Evolutionary conservation across 768 basidiomycete species (phyloP), one percentile per base, ranked within the genome.

Genomic region (Collybiopsis confluens): DNA sequence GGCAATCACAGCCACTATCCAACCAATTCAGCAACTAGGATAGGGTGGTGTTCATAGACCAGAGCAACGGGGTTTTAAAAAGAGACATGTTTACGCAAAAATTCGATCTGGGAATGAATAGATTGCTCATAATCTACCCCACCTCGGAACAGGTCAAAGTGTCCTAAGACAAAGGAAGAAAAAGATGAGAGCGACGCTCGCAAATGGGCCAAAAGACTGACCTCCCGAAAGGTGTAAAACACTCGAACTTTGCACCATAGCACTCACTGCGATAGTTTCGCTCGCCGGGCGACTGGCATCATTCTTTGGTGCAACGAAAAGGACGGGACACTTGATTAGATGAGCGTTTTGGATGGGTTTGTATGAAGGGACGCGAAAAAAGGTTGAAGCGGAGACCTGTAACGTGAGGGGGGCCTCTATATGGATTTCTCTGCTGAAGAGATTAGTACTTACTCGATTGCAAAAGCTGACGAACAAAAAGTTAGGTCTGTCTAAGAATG

Each of bases 321-420:
- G 53, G 30, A 65, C 46, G 4, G 64, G 62, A 24, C 58, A 55
- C 7, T 38, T 48, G 47, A 66, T 65, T 33, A 38, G 48, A 33
- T 56, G 52, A 15, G 59, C 54, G 4, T 54, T 54, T 1, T 35
- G 33, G 33, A 38, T 44, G 7, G 64, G 61, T 33, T 52, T 52
- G 47, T 56, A 41, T 2, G 50, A 41, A 21, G 59, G 54, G 18
- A 57, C 49, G 24, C 57, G 55, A 43, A 60, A 58, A 41, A 64
- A 58, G 16, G 54, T 51, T 10, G 58, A 59, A 3, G 59, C 59
- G 15, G 50, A 37, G 2, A 58, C 55, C 52, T 58, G 37, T 37
- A 56, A 58, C 35, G 45, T 20, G 58, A 62, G 35, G 60, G 52
- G 18, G 30, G 13, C 56, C 54, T 41, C n/a, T n/a, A n/a, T n/a